Evolutionary conservation across 352 stramenopile species (phyloP), one percentile per base, ranked within the genome.

Genomic region (Phytophthora capsici): DNA sequence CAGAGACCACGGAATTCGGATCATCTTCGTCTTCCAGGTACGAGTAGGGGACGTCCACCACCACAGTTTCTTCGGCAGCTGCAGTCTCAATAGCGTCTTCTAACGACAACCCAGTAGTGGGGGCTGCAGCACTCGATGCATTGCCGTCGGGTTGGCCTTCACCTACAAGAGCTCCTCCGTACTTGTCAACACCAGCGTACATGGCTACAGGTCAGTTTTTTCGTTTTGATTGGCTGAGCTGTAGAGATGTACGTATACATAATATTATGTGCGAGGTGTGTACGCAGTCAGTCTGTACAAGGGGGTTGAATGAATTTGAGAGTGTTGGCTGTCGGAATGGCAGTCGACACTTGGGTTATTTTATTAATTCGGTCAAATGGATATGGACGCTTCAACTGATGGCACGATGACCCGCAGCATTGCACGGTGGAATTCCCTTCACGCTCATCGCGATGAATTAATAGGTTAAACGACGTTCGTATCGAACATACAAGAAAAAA

Each of bases 101-200:
- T 0, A 94, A 69, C 16, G 79, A 89, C 16, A 92, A 43, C 0
- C 83, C 81, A 32, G 61, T 68, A 16, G 69, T 25, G 10, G 68
- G 40, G 4, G 66, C 49, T 30, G 58, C 52, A 7, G 57, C 9
- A 28, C 3, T 14, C 1, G 57, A 50, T 1, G 46, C 44, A 26
- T 62, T 64, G 6, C 71, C 71, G 20, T 78, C 68, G 8, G 81
- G 68, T 28, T 89, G 78, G 43, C 82, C 81, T 41, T 90, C 82
- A 51, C 86, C 86, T 22, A 86, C 86, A 30, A 94, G 47, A 2
- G 76, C 77, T 26, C 86, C 86, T 38, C 86, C 82, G 59, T 94
- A 94, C 78, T 94, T 94, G 82, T 94, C 86, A 38, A 88, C 75
- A 2, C 86, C 86, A 0, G 82, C 83, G 66, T 94, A 94, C 86